Evolutionary conservation across 2,329 filamentous ascomycete genomes (phyloP), one percentile per base, ranked within the genome.

Genomic region (Sarocladium oryzae): DNA sequence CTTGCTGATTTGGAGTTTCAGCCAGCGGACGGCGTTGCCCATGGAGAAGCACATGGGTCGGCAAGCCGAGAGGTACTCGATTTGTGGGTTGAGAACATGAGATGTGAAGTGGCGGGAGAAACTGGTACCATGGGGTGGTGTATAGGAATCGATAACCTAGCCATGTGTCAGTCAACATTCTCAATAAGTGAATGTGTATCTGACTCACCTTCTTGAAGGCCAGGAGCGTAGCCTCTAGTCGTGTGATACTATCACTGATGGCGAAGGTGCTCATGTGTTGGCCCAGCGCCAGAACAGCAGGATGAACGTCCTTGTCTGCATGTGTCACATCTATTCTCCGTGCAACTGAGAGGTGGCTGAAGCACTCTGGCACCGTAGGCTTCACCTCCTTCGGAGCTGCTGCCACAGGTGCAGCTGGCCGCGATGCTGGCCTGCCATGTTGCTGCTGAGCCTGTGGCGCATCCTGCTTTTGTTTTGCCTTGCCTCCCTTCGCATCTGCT

Each of bases 11-110:
- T 89, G 83, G 45, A 96, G 82, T 74, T 99, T 99, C 48, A 99
- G 78, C 77, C 90, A 92, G 51, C 93, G 83, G 64, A 99, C 95
- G 32, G 90, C 90, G 66, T 97, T 99, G 54, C 93, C 93, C 85
- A 97, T 96, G 55, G 89, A 89, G 69, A 96, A 93, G 58, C 89
- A 95, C 70, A 99, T 88, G 30, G 93, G 91, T n/a, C 93, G 85
- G 63, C 91, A 96, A 58, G 89, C 89, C 54, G 89, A 88, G 54
- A 99, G 79, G 64, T 95, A 96, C 57, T 95, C 90, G 63, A 99
- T 96, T 69, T 99, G 93, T 33, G 91, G 89, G 62, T 90, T 93
- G 54, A 99, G 82, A 56, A 89, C 84, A 68, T 97, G 89, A 10
- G 88, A 87, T 28, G 89, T 93, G 60, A 99, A 84, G 72, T 99